A percentile compares a stretch with the other conserved stretches of the same genome.
phyloP scores from a whole-genome alignment of 2,329 filamentous ascomycete species.

The Pyrenochaeta sp. region DNA sequence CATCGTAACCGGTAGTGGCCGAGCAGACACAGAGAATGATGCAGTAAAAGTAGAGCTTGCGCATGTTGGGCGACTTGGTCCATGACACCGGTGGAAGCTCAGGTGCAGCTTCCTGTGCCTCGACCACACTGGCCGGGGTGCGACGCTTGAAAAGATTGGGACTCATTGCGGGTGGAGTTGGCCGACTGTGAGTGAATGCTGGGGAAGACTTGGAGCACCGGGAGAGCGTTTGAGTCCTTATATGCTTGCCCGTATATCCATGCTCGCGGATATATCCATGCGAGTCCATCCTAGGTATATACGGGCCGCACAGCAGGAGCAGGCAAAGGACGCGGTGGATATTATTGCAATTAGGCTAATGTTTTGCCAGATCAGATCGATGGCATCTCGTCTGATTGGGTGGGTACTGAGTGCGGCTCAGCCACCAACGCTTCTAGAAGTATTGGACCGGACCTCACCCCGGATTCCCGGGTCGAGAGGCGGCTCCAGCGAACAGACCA shows the following conservation, averaged over 20 bases:
- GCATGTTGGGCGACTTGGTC: constrained; percentile 62
- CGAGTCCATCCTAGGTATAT: constrained; percentile 9
- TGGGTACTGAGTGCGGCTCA: constrained; percentile 9
- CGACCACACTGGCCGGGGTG: constrained; percentile 16
- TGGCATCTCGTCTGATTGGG: constrained; percentile 14
- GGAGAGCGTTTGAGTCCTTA: constrained; percentile 15
- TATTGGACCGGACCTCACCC: constrained; percentile 15
- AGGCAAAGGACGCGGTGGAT: constrained; percentile 16
- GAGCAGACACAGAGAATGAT: constrained; percentile 61
- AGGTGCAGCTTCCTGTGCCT: constrained; percentile 22
- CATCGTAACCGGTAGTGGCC: constrained; percentile 65
- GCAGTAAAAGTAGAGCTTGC: constrained; percentile 63
- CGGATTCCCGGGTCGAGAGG: constrained; percentile 13
- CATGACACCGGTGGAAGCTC: constrained; percentile 41
- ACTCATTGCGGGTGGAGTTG: constrained; percentile 14
- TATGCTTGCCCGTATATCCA: constrained; percentile 15
- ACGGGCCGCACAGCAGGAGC: constrained; percentile 23
- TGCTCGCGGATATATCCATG: constrained; percentile 11
- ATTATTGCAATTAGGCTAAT: constrained; percentile 24
- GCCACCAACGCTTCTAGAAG: constrained; percentile 23
- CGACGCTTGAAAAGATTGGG: constrained; percentile 19
- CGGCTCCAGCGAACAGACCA: constrained; percentile 3
- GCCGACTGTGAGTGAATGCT: constrained; percentile 18
- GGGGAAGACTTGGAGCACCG: constrained; percentile 19
- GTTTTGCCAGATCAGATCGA: constrained; percentile 14